Evolutionary conservation across 495 filamentous ascomycete genomes (phyloP).

Genomic region (Penicillium pancosmium): DNA sequence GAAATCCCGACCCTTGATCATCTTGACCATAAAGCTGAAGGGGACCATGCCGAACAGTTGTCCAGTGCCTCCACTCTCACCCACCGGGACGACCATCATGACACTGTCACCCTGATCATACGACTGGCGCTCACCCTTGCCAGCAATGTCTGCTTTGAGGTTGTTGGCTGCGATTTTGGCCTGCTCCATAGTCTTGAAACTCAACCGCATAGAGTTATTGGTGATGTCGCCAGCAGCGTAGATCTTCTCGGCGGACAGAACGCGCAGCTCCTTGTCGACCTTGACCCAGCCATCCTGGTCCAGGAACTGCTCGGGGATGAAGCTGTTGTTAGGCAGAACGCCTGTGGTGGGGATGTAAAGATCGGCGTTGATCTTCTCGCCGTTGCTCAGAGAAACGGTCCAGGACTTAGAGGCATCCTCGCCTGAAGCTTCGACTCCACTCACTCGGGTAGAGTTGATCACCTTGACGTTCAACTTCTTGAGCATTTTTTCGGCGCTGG

Average conservation of each 20-base stretch:
- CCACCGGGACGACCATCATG: slow-evolving; percentile 47
- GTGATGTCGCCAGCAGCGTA: slow-evolving; percentile 48
- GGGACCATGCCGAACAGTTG: slow-evolving; percentile 48
- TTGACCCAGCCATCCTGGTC: slow-evolving; percentile 53
- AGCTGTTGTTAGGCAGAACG: slow-evolving; percentile 61
- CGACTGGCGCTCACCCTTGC: slow-evolving; percentile 22
- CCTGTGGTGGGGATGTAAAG: slow-evolving; percentile 67
- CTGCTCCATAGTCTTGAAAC: slow-evolving; percentile 33
- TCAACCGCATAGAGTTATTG: slow-evolving; percentile 32
- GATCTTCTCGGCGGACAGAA: slow-evolving; percentile 27
- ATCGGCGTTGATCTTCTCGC: slow-evolving; percentile 49
- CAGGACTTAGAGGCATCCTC: slow-evolving; percentile 20
- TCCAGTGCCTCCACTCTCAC: slow-evolving; percentile 49
- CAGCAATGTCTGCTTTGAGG: slow-evolving; percentile 35
- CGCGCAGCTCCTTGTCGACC: slow-evolving; percentile 58
- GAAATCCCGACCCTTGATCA: slow-evolving; percentile 48
- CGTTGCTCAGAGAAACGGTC: slow-evolving; percentile 45
- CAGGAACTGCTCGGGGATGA: slow-evolving; percentile 54
- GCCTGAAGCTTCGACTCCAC: slow-evolving; percentile 11
- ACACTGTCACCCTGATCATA: slow-evolving; percentile 30
- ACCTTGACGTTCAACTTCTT: slow-evolving; percentile 32
- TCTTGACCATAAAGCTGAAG: slow-evolving; percentile 47
- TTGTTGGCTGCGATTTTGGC: slow-evolving; percentile 34
- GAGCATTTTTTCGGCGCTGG: slow-evolving; percentile 30
- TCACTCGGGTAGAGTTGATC: slow-evolving; percentile 25